Conservation (phyloP, 208 protist species). For the Wallacemonas sp. region DNA sequence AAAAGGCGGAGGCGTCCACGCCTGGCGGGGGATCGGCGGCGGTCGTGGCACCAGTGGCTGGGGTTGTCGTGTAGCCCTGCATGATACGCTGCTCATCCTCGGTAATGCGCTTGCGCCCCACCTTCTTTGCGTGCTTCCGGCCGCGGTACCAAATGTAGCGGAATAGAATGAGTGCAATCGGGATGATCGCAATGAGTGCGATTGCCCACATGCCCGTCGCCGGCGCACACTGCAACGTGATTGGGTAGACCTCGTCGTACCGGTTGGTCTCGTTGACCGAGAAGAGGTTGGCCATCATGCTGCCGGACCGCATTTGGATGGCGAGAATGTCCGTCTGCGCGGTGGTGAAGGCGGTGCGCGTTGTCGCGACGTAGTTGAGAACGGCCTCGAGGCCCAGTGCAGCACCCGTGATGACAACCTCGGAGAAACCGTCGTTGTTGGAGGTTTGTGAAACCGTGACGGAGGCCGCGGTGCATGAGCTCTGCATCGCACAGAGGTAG, state of each 20-base stretch:
- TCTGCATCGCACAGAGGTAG: constrained; percentile 12
- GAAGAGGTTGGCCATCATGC: constrained; percentile 43
- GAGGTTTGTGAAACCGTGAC: constrained; percentile 18
- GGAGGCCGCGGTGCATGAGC: constrained; percentile 1
- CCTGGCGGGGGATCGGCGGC: constrained; percentile 16
- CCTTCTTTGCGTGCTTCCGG: constrained; percentile 50
- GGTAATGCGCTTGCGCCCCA: constrained; percentile 41
- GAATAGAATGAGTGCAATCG: constrained; percentile 42
- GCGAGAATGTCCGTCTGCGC: background rate
- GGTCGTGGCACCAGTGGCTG: constrained; percentile 8
- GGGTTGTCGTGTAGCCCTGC: constrained; percentile 36
- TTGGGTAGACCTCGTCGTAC: constrained; percentile 21
- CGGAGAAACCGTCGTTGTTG: constrained; percentile 11
- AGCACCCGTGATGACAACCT: constrained; percentile 37
- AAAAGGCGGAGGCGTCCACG: background rate
- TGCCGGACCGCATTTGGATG: constrained; percentile 30
- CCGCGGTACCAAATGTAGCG: constrained; percentile 62
- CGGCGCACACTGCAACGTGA: constrained; percentile 31
- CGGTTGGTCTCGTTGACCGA: constrained; percentile 37
- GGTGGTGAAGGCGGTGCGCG: constrained; percentile 19
- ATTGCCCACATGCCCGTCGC: constrained; percentile 62
- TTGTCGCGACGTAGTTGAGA: constrained; percentile 44
- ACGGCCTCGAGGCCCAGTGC: constrained; percentile 42
- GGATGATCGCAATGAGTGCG: constrained; percentile 47
- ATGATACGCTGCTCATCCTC: constrained; percentile 68